Percentiles rank a stretch among this genome's conserved stretches.
Evolutionary conservation across 75 land plant genomes (phyloP).

Genomic region (Ceratopteris richardii): DNA sequence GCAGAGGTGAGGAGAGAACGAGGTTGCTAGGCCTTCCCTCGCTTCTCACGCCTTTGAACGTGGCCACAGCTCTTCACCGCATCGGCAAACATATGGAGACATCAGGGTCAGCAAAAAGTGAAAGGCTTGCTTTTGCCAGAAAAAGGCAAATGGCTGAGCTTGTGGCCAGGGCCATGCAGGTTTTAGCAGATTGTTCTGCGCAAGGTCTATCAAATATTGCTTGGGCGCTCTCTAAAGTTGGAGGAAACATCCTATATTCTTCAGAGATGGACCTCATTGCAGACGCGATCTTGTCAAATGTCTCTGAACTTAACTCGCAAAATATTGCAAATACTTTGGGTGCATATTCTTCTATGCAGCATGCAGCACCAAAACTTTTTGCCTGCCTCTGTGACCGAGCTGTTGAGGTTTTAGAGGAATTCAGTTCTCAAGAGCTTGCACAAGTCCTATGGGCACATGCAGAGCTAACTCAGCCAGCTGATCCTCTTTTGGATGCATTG

Average conservation of each 20-base stretch:
- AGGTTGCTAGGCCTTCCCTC: constrained; percentile 50
- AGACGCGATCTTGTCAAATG: constrained; percentile 50
- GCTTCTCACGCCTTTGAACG: constrained; percentile 72
- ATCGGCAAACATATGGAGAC: constrained; percentile 98
- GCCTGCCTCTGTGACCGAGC: constrained; percentile 43
- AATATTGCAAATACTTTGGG: constrained; percentile 93
- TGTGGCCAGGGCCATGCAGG: constrained; percentile 66
- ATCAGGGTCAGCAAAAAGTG: constrained; percentile 43
- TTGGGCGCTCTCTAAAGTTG: constrained; percentile 94
- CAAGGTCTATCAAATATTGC: constrained; percentile 90
- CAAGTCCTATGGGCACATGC: constrained; percentile 92
- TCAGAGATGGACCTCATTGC: constrained; percentile 87
- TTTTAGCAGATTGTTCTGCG: constrained; percentile 64
- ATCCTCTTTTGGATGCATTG: constrained; percentile 50
- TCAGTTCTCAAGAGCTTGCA: constrained; percentile 69
- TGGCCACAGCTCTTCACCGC: constrained; percentile 83
- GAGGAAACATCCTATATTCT: constrained; percentile 63
- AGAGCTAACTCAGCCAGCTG: constrained; percentile 52
- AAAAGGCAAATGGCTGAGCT: constrained; percentile 79
- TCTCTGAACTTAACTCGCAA: constrained; percentile 73
- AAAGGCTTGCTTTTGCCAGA: constrained; percentile 71
- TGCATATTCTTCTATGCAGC: constrained; percentile 94
- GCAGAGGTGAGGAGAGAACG: constrained; percentile 40
- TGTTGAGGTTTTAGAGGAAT: constrained; percentile 33
- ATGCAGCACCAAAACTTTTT: constrained; percentile 66